Conservation (phyloP, 345 rosid species). For the Eucalyptus shirleyi region DNA sequence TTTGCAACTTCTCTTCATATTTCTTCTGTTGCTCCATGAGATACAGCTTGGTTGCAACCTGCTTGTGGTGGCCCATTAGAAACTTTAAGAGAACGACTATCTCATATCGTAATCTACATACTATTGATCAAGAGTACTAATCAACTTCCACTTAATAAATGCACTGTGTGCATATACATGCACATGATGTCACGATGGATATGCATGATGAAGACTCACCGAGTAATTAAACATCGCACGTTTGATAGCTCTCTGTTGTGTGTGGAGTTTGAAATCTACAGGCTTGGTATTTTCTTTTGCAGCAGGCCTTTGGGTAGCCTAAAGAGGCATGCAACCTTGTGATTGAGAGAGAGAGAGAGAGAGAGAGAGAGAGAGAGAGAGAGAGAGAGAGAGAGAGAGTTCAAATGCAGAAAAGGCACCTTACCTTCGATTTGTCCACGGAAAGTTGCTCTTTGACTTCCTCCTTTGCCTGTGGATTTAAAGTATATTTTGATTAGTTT, state of each 20-base stretch:
- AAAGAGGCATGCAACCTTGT: neutral
- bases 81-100: neutral
- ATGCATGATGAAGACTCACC: conserved; percentile 8
- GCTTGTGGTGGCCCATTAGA: neutral
- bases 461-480: conserved; percentile 9
- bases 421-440: conserved; percentile 11
- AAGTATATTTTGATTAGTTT: neutral
- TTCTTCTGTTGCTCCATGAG: conserved; percentile 39
- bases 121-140: neutral
- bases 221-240: conserved; percentile 88
- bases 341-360: neutral
- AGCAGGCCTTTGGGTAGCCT: conserved; percentile 17
- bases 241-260: conserved; percentile 53
- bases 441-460: conserved; percentile 6
- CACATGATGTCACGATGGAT: neutral
- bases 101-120: neutral
- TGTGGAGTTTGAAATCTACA: conserved; percentile 59
- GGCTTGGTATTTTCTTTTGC: conserved; percentile 68
- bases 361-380: too few relatives aligned
- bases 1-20: conserved; percentile 49
- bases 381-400: neutral
- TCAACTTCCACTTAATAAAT: neutral
- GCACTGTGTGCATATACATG: neutral
- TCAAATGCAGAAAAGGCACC: neutral
- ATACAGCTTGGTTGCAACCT: conserved; percentile 75